Base-by-base conservation (phyloP, 345 rosid species). In the Acer saccharum region DNA sequence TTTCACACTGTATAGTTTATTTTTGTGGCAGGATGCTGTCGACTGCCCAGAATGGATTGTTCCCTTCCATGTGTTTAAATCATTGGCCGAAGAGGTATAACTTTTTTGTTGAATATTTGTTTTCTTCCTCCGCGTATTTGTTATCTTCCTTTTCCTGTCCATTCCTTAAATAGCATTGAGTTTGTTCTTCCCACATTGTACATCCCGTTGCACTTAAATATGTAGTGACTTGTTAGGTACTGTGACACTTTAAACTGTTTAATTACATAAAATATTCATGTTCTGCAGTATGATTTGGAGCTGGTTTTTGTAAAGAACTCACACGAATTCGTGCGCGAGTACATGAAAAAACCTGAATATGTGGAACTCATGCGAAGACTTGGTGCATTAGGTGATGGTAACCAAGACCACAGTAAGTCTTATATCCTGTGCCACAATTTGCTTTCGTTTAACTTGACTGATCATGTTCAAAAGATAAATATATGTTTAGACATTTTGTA, bases 41-140 rank as follows among this genome's bases (percentile, higher is more conserved):
- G 99, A 92, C 81, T 91, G 98, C 77, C 98, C 98, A 68, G 99
- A 96, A 85, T 96, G 97, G 99, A 89, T 96, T 77, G 99, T 96
- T 63, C 98, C 98, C 69, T 92, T 96, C 78, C 86, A 96, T 67
- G 65, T 96, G 80, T 96, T 96, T 88, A 96, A 94, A 79, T 76
- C 90, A 21, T 82, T 96, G 87, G 98, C 99, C 50, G 98, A 92
- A 87, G 97, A 94, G 98, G 99, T 91, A 86, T 35, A 71, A 43
- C 72, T 64, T 64, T 72, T 27, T 65, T 14, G 14, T 69, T 43
- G 25, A 39, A 50, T 63, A 23, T 25, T 62, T 7, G 10, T 16
- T 16, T 35, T 7, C 52, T 48, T 54, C 6, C 68, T 35, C 7
- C 4, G 39, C 46, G 21, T 46, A 17, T 63, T 62, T 13, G 9